A percentile compares a stretch with the other conserved stretches of the same genome.
These are phyloP conservation scores for Ensete glaucum DNA, from an alignment of 176 grass and related monocot species.

Conservation along the genomic window DNA sequence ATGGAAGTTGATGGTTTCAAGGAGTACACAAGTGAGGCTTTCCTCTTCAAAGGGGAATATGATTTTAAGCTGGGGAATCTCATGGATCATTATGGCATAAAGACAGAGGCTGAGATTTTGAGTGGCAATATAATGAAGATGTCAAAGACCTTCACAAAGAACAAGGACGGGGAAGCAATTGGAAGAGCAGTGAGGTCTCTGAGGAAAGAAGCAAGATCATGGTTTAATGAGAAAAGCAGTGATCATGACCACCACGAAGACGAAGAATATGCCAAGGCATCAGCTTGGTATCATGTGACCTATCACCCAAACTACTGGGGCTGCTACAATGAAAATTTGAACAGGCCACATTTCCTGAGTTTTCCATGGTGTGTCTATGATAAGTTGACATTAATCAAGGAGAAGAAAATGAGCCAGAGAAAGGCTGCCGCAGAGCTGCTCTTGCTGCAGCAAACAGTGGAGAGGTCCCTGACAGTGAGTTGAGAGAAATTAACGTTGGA, in stretches of 20 bases:
- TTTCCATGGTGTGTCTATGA: slow-evolving; percentile 88
- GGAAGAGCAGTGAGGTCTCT: slow-evolving; percentile 49
- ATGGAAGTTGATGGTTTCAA: slow-evolving; percentile 64
- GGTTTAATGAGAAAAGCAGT: slow-evolving; percentile 45
- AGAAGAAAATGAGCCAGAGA: slow-evolving; percentile 29
- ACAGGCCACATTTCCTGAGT: slow-evolving; percentile 63
- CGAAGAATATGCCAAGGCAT: slow-evolving; percentile 56
- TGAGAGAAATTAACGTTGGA: no score
- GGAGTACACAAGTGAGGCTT: slow-evolving; percentile 41
- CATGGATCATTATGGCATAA: slow-evolving; percentile 87
- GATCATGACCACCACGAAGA: slow-evolving; percentile 18
- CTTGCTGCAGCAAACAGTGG: slow-evolving; percentile 25
- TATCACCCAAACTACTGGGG: slow-evolving; percentile 62
- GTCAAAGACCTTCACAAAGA: slow-evolving; percentile 72
- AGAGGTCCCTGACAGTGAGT: background rate
- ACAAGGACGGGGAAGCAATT: slow-evolving; percentile 63
- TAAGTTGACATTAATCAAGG: slow-evolving; percentile 51
- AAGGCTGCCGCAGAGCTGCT: slow-evolving; percentile 24
- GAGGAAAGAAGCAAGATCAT: slow-evolving; percentile 72
- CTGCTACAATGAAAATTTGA: slow-evolving; percentile 41
- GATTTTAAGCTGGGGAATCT: slow-evolving; percentile 84
- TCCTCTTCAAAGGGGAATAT: slow-evolving; percentile 57
- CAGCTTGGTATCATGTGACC: slow-evolving; percentile 84
- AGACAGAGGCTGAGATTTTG: slow-evolving; percentile 81
- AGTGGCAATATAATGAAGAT: slow-evolving; percentile 79